These are phyloP conservation scores for Nakazawaea ambrosiae DNA, from an alignment of 805 yeast species.

Conservation along the genomic window DNA sequence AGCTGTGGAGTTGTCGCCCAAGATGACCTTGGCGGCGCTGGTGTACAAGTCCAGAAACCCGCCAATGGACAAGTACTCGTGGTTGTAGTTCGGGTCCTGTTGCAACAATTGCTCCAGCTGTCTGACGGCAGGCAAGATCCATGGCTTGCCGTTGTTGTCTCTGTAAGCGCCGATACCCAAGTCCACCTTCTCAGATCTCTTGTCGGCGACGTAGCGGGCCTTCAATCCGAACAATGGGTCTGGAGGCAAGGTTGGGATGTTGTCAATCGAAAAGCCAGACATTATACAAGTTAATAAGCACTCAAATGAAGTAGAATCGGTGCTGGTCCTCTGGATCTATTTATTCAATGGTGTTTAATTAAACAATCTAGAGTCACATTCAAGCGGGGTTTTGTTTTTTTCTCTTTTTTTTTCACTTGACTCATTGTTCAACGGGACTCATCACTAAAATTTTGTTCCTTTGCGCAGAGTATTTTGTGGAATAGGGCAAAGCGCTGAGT, in stretches of 20 bases:
- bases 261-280: slow-evolving; percentile 12
- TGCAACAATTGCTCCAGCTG: slow-evolving; percentile 63
- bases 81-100: slow-evolving; percentile 57
- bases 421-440: no score
- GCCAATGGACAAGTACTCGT: slow-evolving; percentile 81
- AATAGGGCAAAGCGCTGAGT: no score
- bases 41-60: slow-evolving; percentile 65
- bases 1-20: slow-evolving; percentile 55
- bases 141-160: slow-evolving; percentile 62
- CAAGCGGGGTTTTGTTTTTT: no score
- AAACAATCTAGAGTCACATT: no score
- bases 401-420: neutral
- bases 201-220: slow-evolving; percentile 54
- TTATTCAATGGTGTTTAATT: no score
- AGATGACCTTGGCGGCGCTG: slow-evolving; percentile 67
- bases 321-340: no score
- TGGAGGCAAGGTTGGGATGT: slow-evolving; percentile 63
- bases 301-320: no score
- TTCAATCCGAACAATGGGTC: slow-evolving; percentile 85
- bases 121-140: slow-evolving; percentile 64
- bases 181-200: slow-evolving; percentile 66
- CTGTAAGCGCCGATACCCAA: slow-evolving; percentile 80
- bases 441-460: no score
- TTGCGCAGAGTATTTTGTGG: no score
- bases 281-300: no score